phyloP scores from a whole-genome alignment of 208 protist genomes.

The Trypanosoma vivax region DNA sequence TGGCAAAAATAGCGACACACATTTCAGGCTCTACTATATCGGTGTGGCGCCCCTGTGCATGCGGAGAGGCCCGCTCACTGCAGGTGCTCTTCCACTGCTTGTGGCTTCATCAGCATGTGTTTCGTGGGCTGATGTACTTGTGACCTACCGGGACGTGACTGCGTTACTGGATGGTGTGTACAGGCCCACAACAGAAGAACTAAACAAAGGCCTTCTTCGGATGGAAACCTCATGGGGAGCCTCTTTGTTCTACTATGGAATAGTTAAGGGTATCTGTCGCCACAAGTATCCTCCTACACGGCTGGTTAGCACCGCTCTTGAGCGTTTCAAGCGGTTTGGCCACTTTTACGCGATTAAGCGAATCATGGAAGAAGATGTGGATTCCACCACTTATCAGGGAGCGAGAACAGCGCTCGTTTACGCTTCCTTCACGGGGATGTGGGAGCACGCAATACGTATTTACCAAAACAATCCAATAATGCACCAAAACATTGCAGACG shows the following conservation, averaged over 20 bases:
- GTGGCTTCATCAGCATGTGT: slow-evolving; percentile 40
- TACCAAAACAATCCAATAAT: slow-evolving; percentile 32
- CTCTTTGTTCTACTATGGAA: slow-evolving; percentile 72
- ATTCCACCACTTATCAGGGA: slow-evolving; percentile 33
- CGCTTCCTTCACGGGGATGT: slow-evolving; percentile 65
- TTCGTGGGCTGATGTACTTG: slow-evolving; percentile 67
- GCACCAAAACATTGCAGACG: slow-evolving; percentile 17
- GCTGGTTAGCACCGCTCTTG: slow-evolving; percentile 41
- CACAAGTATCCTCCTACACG: slow-evolving; percentile 21
- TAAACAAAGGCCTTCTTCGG: slow-evolving; percentile 48
- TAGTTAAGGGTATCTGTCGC: slow-evolving; percentile 48
- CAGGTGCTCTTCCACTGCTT: slow-evolving; percentile 40
- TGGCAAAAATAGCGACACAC: not conserved
- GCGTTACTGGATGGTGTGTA: slow-evolving; percentile 45
- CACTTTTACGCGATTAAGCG: slow-evolving; percentile 42
- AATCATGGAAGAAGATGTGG: slow-evolving; percentile 79
- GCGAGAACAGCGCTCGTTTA: slow-evolving; percentile 45
- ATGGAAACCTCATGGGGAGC: slow-evolving; percentile 62
- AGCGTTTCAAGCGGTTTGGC: slow-evolving; percentile 35
- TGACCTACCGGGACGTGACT: slow-evolving; percentile 36
- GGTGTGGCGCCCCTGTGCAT: not conserved
- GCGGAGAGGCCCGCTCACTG: not conserved
- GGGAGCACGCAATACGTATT: slow-evolving; percentile 54
- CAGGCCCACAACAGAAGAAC: slow-evolving; percentile 42
- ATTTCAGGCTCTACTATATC: not conserved